Conservation (phyloP, 2,329 filamentous ascomycete genomes). For the Trichophyton mentagrophytes region DNA sequence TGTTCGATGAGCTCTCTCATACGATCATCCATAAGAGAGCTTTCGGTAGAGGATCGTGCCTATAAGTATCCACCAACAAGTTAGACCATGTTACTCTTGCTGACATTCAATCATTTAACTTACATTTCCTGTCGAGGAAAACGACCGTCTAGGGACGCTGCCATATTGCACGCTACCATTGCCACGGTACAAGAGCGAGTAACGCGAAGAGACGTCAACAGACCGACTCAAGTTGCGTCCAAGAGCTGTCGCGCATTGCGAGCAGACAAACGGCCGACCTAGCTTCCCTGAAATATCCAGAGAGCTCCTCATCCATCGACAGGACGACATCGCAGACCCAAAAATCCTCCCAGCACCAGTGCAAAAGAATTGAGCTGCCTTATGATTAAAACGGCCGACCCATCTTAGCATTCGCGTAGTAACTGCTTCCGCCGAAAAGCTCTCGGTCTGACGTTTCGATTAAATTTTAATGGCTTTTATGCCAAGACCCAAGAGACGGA, state of each 20-base stretch:
- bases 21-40: background rate
- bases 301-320: background rate
- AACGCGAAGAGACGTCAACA: background rate
- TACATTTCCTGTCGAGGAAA: background rate
- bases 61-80: background rate
- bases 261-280: background rate
- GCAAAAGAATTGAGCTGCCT: background rate
- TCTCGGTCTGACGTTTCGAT: background rate
- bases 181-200: background rate
- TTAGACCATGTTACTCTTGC: background rate
- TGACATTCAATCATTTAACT: background rate
- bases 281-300: background rate
- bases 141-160: background rate
- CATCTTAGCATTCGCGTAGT: background rate
- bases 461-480: background rate
- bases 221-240: background rate
- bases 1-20: constrained; percentile 10
- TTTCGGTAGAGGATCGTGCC: background rate
- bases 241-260: background rate
- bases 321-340: background rate
- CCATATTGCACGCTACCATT: background rate
- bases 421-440: too few relatives aligned
- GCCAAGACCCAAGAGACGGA: background rate
- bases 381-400: background rate
- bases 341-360: background rate